Conservation (phyloP, 2,329 filamentous ascomycete genomes). For the Aspergillus flavus region DNA sequence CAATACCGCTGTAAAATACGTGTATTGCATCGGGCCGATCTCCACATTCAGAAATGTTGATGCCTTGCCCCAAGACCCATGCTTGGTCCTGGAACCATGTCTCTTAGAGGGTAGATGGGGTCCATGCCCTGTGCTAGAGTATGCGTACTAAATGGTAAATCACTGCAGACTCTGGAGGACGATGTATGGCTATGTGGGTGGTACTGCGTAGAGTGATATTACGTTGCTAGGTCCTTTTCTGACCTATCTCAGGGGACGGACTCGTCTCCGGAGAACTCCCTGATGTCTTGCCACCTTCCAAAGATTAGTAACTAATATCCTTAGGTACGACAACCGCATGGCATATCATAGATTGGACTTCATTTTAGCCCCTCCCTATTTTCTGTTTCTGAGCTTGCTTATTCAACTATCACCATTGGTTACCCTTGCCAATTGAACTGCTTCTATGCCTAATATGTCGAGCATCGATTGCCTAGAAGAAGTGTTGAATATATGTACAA, state of each 20-base stretch:
- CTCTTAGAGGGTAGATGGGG: neutral
- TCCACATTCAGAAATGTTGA: constrained; percentile 15
- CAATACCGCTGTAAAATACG: neutral
- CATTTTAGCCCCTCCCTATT: neutral
- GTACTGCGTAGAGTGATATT: neutral
- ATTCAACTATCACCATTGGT: neutral
- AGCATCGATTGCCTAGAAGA: neutral
- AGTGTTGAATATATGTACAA: neutral
- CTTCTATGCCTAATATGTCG: neutral
- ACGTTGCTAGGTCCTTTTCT: neutral
- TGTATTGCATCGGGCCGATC: neutral
- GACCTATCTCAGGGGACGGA: neutral
- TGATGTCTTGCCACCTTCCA: neutral
- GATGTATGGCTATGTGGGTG: neutral
- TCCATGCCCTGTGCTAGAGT: neutral
- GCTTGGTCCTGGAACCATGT: constrained; percentile 2
- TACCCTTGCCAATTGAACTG: neutral
- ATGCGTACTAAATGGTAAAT: neutral
- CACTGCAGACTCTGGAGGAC: neutral
- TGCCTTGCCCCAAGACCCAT: constrained; percentile 16
- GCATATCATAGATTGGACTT: neutral
- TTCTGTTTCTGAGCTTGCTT: neutral
- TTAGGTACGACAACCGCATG: neutral
- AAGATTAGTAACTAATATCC: neutral
- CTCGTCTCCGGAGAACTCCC: neutral